phyloP scores from a whole-genome alignment of 108 stramenopile genomes.

The Pseudonitzschia delicatissima region DNA sequence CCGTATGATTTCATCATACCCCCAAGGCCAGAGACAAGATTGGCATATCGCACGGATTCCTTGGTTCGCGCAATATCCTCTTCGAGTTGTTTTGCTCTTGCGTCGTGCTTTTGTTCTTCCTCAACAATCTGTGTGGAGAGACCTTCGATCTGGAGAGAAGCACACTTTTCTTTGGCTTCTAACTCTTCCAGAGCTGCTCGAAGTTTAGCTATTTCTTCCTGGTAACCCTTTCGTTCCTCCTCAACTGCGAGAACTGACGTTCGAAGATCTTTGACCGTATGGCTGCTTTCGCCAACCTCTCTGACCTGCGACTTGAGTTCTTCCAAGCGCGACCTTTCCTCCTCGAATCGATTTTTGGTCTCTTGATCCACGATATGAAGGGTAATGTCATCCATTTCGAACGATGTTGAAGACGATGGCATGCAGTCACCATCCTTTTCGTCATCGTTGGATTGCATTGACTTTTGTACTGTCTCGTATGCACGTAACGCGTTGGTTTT shows the following conservation, averaged over 20 bases:
- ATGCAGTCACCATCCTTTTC: not conserved
- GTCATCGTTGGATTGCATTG: not conserved
- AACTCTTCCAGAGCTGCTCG: conserved; percentile 15
- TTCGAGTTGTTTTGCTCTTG: conserved; percentile 1
- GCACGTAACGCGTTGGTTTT: not conserved
- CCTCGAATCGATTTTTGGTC: conserved; percentile 16
- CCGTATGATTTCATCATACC: conserved; percentile 24
- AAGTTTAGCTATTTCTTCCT: conserved; percentile 13
- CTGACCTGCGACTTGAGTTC: conserved; percentile 16
- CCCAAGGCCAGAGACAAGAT: conserved; percentile 17
- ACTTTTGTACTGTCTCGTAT: not conserved
- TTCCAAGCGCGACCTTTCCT: conserved; percentile 11
- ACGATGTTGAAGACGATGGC: not conserved
- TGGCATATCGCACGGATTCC: conserved; percentile 13
- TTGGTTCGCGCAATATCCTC: not conserved
- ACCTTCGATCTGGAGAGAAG: conserved; percentile 5
- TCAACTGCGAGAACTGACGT: conserved; percentile 3
- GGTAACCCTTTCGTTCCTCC: conserved; percentile 12
- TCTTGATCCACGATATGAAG: conserved; percentile 12
- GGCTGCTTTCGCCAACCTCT: not conserved
- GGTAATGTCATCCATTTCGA: not conserved
- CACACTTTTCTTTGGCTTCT: conserved; percentile 18
- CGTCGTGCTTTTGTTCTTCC: not conserved
- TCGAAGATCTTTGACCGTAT: conserved; percentile 8
- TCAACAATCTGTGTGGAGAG: conserved; percentile 3